Evolutionary conservation across 192 early-diverging fungal genomes (phyloP).

Genomic region (Umbelopsis sp.): DNA sequence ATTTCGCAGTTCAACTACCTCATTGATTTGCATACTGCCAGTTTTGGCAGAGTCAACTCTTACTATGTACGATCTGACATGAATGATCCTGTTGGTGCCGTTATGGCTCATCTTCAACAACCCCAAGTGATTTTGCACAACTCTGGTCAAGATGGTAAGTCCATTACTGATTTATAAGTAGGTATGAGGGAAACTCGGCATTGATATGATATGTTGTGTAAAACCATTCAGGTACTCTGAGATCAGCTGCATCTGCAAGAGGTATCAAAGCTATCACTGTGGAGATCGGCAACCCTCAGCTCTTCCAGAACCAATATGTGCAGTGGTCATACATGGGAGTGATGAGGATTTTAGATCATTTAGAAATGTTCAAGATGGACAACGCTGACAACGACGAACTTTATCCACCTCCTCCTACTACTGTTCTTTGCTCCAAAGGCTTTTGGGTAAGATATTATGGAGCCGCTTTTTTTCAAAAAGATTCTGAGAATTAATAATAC

Average conservation of each 20-base stretch:
- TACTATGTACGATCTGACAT: slow-evolving; percentile 89
- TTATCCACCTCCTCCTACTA: slow-evolving; percentile 27
- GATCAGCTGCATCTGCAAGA: slow-evolving; percentile 74
- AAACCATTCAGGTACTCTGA: slow-evolving; percentile 64
- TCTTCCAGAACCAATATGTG: slow-evolving; percentile 85
- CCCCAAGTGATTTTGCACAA: slow-evolving; percentile 77
- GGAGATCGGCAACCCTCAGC: slow-evolving; percentile 88
- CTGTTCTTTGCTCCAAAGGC: slow-evolving; percentile 40
- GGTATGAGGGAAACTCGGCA: background rate
- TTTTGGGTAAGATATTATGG: slow-evolving; percentile 30
- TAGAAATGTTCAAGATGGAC: slow-evolving; percentile 59
- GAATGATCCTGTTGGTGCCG: slow-evolving; percentile 69
- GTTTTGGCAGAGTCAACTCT: slow-evolving; percentile 82
- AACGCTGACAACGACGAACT: slow-evolving; percentile 9
- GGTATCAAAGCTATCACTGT: slow-evolving; percentile 88
- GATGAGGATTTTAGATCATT: slow-evolving; percentile 65
- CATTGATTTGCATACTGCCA: slow-evolving; percentile 89
- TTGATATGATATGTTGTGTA: background rate
- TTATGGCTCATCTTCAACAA: slow-evolving; percentile 85
- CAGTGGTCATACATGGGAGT: slow-evolving; percentile 69
- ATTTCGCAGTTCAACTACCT: slow-evolving; percentile 81
- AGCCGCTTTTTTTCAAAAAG: background rate
- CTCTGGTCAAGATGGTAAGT: slow-evolving; percentile 68
- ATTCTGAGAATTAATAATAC: background rate
- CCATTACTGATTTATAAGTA: background rate